Evolutionary conservation across 306 rosid genomes (phyloP).

Genomic region (Abrus pulchellus): DNA sequence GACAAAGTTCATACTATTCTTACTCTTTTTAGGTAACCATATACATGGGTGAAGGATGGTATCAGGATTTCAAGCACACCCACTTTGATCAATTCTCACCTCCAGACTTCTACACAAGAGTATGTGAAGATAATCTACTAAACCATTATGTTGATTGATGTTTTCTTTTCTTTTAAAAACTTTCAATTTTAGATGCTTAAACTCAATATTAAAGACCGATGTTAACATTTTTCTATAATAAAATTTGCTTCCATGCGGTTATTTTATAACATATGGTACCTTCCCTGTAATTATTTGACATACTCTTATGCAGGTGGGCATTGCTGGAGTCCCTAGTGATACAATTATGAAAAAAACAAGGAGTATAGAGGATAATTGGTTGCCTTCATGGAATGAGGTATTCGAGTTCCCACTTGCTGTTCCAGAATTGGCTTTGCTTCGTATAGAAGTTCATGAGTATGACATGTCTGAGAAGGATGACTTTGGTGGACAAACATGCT

Average conservation of each 20-base stretch:
- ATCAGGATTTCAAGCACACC: slow-evolving; percentile 73
- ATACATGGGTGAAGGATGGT: slow-evolving; percentile 98
- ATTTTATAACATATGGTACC: slow-evolving; percentile 21
- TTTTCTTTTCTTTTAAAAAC: too few relatives aligned
- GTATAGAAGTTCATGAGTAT: slow-evolving; percentile 91
- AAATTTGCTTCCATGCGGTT: slow-evolving; percentile 12
- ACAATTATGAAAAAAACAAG: slow-evolving; percentile 74
- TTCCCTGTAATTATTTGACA: slow-evolving; percentile 12
- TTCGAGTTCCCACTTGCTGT: slow-evolving; percentile 76
- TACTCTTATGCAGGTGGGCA: slow-evolving; percentile 49
- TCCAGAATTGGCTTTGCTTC: slow-evolving; percentile 91
- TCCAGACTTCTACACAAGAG: slow-evolving; percentile 97
- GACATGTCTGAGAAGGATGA: slow-evolving; percentile 99
- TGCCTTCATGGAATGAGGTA: slow-evolving; percentile 83
- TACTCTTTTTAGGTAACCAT: slow-evolving; percentile 73
- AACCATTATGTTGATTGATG: background rate
- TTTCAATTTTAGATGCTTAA: too few relatives aligned
- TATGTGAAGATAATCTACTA: slow-evolving; percentile 53
- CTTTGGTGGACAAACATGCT: slow-evolving; percentile 94
- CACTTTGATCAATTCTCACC: slow-evolving; percentile 96
- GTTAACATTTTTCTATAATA: too few relatives aligned
- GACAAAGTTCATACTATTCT: slow-evolving; percentile 43
- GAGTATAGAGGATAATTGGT: slow-evolving; percentile 84
- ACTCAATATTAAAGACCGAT: too few relatives aligned
- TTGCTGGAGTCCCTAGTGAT: slow-evolving; percentile 76